Percentiles rank a stretch among this genome's conserved stretches.
Evolutionary conservation across 2,329 filamentous ascomycete genomes (phyloP).

Genomic region (Aspergillus spinulosporus): DNA sequence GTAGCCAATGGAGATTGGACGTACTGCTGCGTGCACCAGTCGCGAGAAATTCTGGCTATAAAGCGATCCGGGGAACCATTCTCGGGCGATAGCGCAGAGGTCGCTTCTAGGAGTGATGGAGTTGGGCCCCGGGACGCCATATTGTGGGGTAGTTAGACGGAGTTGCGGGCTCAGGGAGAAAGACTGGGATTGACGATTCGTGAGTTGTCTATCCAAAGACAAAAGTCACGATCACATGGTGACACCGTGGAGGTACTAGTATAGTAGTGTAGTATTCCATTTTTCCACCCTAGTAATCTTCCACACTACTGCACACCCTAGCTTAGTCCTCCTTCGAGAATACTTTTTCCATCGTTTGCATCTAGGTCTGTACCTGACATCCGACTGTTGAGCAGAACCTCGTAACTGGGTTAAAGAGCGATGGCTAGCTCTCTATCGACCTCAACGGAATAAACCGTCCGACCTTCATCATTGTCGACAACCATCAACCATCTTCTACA

Average conservation of each 20-base stretch:
- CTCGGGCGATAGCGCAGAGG: conserved; percentile 18
- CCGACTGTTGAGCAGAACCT: too few species aligned
- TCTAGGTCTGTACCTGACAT: neutral
- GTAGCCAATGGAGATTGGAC: conserved; percentile 2
- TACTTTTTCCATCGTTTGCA: neutral
- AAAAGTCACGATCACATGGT: neutral
- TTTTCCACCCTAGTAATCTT: neutral
- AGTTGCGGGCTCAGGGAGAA: neutral
- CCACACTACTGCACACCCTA: neutral
- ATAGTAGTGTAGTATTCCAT: neutral
- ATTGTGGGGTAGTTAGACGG: neutral
- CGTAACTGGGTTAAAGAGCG: too few species aligned
- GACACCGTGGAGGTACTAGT: neutral
- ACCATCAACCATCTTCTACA: too few species aligned
- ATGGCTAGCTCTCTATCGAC: too few species aligned
- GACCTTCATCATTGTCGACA: too few species aligned
- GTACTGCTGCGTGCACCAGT: conserved; percentile 29
- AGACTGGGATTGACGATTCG: neutral
- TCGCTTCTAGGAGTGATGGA: conserved; percentile 18
- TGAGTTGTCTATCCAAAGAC: neutral
- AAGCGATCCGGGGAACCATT: conserved; percentile 18
- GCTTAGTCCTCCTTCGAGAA: neutral
- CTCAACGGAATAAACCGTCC: too few species aligned
- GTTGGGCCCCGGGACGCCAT: conserved; percentile 9
- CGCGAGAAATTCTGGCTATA: conserved; percentile 17